Evolutionary conservation across 2,329 filamentous ascomycete genomes (phyloP), one percentile per base, ranked within the genome.

Genomic region (Neocucurbitaria cava): DNA sequence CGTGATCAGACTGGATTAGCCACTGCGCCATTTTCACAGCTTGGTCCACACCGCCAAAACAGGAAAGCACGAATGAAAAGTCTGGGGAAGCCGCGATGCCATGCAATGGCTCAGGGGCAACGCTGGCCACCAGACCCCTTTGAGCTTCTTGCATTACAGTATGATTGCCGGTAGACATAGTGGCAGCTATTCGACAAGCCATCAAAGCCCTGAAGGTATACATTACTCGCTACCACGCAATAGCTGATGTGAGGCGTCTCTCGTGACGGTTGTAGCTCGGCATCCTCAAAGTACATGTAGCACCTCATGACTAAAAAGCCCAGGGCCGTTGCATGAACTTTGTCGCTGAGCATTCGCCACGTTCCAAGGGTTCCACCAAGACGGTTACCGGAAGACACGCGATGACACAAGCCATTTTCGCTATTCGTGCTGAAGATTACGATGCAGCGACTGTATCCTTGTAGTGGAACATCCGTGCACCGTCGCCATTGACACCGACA

Each of bases 11-110:
- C 59, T 48, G 53, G 61, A 36, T 46, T 67, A 66, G 65, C 59
- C 49, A n/a, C 45, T 70, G 69, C 62, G 71, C 70, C 67, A 73
- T 73, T 73, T 71, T 65, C 56, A 43, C 41, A 24, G 15, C 17
- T 43, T 30, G 2, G 41, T 17, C 62, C 64, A 64, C 68, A 71
- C 57, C 57, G 57, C 57, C 56, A 46, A 47, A 59, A 54, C 38
- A 41, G 54, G 59, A 49, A 56, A 53, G 51, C 28, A 54, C 44
- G 54, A 59, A 56, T 56, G 41, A 62, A n/a, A 64, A 64, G 58
- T 58, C 56, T 58, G 59, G 56, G 59, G 59, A 64, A 64, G 59
- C 56, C 46, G 18, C 13, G 35, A 51, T 50, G 57, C 57, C 44
- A 45, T 47, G 44, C 46, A 33, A 40, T 35, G 33, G 10, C 41